Base-by-base conservation (phyloP, 2,329 filamentous ascomycete species). In the Grosmannia huntii region DNA sequence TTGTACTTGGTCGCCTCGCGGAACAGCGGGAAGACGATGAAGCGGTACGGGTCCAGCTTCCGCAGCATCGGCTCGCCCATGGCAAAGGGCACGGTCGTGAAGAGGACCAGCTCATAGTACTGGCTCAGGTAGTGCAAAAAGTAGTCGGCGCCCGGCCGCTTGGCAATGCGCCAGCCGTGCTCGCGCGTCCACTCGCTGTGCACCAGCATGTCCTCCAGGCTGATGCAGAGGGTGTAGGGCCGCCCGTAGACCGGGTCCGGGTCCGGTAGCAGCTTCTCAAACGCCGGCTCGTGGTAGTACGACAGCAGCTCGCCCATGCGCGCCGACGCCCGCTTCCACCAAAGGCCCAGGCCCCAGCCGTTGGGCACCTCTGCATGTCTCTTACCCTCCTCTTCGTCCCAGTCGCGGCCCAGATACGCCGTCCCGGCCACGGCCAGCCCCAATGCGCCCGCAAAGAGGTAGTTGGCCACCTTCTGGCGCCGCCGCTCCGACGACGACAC, bases 1-100 rank as follows among this genome's bases (percentile, higher is more conserved):
- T 96, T 87, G 71, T 96, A 99, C 67, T 91, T 89, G 60, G 94
- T 97, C n/a, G 92, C 94, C 72, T 99, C 94, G 58, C 94, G 83
- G 77, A 89, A 97, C 53, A 99, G 76, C 1, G 91, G 90, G 87
- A 90, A 97, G 75, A 91, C 87, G 70, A 97, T 90, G 70, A 97
- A 90, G 66, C 87, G 89, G 78, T 88, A 97, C 41, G 92, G 94
- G 69, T 99, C 94, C 60, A 99, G 78, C 73, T 99, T 99, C 67
- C 89, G 85, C 64, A 96, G 83, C 56, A 99, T 81, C 27, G 90
- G 89, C 65, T 96, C 90, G 31, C 85, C 92, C 69, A 89, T 87
- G 67, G 84, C 85, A 67, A 85, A 89, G 0, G 92, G 90, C 53
- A 94, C 86, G 46, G 83, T 89, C 36, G 94, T 99, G 75, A 97